Evolutionary conservation across 345 rosid genomes (phyloP), one percentile per base, ranked within the genome.

Genomic region (rapeseed (Brassica napus)): DNA sequence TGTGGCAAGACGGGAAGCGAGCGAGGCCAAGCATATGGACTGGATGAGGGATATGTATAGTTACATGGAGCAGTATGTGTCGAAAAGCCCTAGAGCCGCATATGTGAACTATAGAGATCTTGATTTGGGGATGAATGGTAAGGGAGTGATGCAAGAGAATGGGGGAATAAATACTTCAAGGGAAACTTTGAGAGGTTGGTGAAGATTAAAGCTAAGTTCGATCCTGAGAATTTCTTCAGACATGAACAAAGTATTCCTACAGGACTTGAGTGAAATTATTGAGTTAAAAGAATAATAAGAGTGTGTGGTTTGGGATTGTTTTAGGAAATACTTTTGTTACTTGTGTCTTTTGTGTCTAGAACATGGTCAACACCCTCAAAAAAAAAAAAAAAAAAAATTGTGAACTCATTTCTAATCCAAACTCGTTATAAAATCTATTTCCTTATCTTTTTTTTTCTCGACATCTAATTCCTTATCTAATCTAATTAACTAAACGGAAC

Each of bases 231-330:
- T 69, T 90, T 83, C 82, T 84, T 88, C 65, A 82, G 86, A 57
- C 82, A 82, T 83, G 86, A 86, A 80, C 92, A 90, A 76, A 90
- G 94, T 60, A 83, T 90, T 72, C 94, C 92, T 42, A 73, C 73
- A n/a, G 55, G 35, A 26, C 69, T 79, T 47, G 74, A 79, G 78
- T 49, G 39, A 68, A 66, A 21, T 44, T 44, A 10, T 31, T 31
- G 77, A 65, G 73, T 39, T 42, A 47, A 32, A 32, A 60, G 12
- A 67, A 73, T 47, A 79, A 72, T 72, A 79, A 72, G 73, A 23
- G 69, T 67, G 72, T 78, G 82, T 67, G 57, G 74, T 79, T 44
- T 79, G 69, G 35, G 57, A 66, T 67, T 79, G 67, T 72, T 15
- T 18, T 78, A 57, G 68, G 72, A 39, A 78, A 65, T 34, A 65